Base-by-base conservation (phyloP, 2,329 filamentous ascomycete genomes). In the Hypoxylon sp. region DNA sequence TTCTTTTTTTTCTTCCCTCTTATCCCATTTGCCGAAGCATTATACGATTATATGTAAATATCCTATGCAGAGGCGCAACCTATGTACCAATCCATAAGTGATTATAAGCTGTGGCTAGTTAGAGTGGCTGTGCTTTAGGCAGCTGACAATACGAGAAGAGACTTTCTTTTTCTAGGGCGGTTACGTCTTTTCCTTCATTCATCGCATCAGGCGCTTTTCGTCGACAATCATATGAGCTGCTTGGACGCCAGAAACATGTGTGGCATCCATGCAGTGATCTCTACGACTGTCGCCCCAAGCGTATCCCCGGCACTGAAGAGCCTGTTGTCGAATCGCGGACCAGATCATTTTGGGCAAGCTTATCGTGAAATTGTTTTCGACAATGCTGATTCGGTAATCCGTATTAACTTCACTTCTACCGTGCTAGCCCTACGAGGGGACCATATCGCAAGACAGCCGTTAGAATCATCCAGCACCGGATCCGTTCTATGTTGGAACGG, bases 401-500 rank as follows among this genome's bases (percentile, higher is more conserved):
- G 76, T 29, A 74, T 85, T 65, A 81, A 82, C 72, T 92, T 97
- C 75, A 87, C 89, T 11, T 96, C 95, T 6, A 97, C 94, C 0
- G 95, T 99, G 0, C 87, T 98, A n/a, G 90, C 94, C 3, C 84
- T 99, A n/a, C 89, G 96, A 73, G 95, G 95, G 27, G 86, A 89
- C 54, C 83, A 88, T 68, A 77, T 96, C 54, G 88, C 90, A 6
- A 78, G 81, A 35, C 96, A 98, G 78, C 96, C 96, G 1, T 86
- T 97, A 3, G 79, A 86, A 46, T 87, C 91, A 71, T 39, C 76
- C 2, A 69, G 73, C 0, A 86, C 85, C 0, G 84, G 85, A 3
- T 93, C 91, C 0, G 83, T 93, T 0, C 84, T 99, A 1, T 98
- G 95, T 85, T 99, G 96, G 96, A 99, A 99, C 76, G 96, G 96